Evolutionary conservation across 2,329 filamentous ascomycete genomes (phyloP).

Genomic region (Falciphora oryzae): DNA sequence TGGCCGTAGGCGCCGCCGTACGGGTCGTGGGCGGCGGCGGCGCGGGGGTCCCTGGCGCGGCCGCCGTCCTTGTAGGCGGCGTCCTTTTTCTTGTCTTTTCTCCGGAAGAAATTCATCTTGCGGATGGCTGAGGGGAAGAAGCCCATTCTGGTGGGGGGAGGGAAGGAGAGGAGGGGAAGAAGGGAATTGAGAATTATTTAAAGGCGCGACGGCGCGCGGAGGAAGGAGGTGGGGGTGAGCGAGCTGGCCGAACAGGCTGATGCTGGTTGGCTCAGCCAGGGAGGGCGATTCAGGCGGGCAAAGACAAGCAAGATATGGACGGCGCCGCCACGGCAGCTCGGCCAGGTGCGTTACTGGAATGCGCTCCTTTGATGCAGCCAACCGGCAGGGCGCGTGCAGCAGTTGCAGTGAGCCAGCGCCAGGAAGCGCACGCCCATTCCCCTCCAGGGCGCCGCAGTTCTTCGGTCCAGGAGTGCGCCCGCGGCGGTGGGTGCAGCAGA

Average conservation of each 20-base stretch:
- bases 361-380: background rate
- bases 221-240: background rate
- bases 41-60: constrained; percentile 9
- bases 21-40: constrained; percentile 9
- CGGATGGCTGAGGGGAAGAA: constrained; percentile 8
- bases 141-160: background rate
- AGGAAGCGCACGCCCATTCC: too few species aligned
- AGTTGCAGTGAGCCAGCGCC: too few species aligned
- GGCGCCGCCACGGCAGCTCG: too few species aligned
- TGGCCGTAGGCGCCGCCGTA: constrained; percentile 17
- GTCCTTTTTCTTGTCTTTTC: constrained; percentile 27
- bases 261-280: background rate
- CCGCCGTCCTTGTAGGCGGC: constrained; percentile 1
- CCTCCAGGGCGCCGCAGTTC: too few species aligned
- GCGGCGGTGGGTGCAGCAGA: too few species aligned
- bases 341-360: background rate
- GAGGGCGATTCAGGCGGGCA: background rate
- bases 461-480: too few species aligned
- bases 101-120: constrained; percentile 29
- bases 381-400: background rate
- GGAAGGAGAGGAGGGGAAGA: background rate
- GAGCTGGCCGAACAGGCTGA: background rate
- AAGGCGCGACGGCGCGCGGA: background rate
- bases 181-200: background rate
- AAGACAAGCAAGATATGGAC: background rate